Conservation (phyloP, 2,329 filamentous ascomycete species). For the Cordyceps tenuipes region DNA sequence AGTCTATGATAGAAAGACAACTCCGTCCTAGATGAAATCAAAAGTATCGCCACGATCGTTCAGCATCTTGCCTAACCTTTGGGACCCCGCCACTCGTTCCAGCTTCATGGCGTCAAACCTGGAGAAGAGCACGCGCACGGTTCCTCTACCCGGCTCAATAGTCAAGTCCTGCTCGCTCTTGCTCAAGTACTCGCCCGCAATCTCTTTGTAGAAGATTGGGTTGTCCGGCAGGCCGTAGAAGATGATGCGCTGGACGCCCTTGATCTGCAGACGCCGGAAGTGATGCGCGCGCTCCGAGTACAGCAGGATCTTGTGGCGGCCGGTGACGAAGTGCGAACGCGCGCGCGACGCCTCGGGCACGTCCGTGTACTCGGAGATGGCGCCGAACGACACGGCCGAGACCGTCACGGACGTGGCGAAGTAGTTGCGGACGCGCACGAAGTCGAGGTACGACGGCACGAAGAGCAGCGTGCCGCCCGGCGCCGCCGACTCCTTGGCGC, state of each 20-base stretch:
- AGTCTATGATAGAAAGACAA: background rate
- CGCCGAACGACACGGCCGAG: conserved; percentile 52
- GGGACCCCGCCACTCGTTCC: conserved; percentile 77
- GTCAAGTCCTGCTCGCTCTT: conserved; percentile 49
- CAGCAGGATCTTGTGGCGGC: conserved; percentile 72
- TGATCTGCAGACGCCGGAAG: conserved; percentile 78
- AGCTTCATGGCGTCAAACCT: conserved; percentile 84
- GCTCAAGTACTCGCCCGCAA: conserved; percentile 59
- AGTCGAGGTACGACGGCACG: conserved; percentile 90
- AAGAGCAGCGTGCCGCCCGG: conserved; percentile 68
- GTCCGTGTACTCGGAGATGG: conserved; percentile 81
- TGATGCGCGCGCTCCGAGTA: conserved; percentile 97
- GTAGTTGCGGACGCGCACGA: conserved; percentile 86
- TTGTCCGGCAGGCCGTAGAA: conserved; percentile 91
- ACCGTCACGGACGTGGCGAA: conserved; percentile 64
- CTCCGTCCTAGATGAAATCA: conserved; percentile 69
- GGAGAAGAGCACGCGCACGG: conserved; percentile 62
- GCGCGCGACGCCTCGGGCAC: conserved; percentile 73
- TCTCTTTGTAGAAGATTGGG: conserved; percentile 69
- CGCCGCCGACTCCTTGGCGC: conserved; percentile 44
- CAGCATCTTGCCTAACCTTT: conserved; percentile 76
- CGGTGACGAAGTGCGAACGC: conserved; percentile 77
- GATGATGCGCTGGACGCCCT: conserved; percentile 74
- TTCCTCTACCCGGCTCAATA: conserved; percentile 51
- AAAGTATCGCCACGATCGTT: conserved; percentile 81